Base-by-base conservation (phyloP, 2,329 filamentous ascomycete genomes). In the Ophiostoma tasmaniense region DNA sequence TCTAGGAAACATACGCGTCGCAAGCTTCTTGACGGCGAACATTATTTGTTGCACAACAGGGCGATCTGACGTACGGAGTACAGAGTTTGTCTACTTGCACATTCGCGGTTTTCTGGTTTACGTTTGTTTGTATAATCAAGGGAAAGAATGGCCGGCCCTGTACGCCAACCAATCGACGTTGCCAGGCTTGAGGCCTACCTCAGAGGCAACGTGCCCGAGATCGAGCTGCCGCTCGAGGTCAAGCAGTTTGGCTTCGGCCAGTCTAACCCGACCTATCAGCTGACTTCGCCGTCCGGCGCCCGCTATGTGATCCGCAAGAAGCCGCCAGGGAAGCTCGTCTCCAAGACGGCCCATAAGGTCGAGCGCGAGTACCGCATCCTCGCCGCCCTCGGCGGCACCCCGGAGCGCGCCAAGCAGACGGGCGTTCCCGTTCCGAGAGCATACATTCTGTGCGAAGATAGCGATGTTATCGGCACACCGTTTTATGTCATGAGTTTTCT, bases 221-320 rank as follows among this genome's bases (percentile, higher is more conserved):
- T 99, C 77, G 87, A 90, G 79, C 85, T 87, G 17, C 95, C 95
- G 0, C 81, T 98, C 73, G 89, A 93, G 64, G 82, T 98, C 73
- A 96, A 97, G 81, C 94, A 97, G 91, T 99, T 98, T 77, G 92
- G 93, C 75, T 98, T 96, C 78, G 95, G 95, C 71, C 95, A 98
- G 81, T 97, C 92, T 70, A 99, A 98, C 78, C 95, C 95, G 62
- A 99, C 95, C 2, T 99, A 98, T 81, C 92, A 94, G 76, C 84
- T 98, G 76, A 96, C 89, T 20, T 88, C 88, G 67, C 83, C 87
- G 73, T 83, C 88, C 76, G 87, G 88, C 67, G 79, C 82, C 73
- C 88, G 89, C 76, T 97, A 89, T 80, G 95, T 99, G 42, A 86
- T 98, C 82, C 92, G 95, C 78, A 98, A 99, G 85, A 98, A 98